Base-by-base conservation (phyloP, 1,139 yeast species). In the Geotrichum histeridarum region DNA sequence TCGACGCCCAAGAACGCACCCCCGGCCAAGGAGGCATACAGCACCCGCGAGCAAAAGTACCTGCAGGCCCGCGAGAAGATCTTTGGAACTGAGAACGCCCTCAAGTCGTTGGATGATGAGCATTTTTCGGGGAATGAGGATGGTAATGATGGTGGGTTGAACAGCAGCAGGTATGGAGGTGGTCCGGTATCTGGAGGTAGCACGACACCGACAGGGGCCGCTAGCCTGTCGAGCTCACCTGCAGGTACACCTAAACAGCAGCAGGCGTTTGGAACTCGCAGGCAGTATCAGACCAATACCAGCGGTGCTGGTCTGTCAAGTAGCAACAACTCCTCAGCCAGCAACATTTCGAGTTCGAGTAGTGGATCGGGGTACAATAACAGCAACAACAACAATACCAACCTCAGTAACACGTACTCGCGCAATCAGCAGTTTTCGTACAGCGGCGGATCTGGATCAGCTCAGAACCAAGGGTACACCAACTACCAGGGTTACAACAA, bases 41-140 rank as follows among this genome's bases (percentile, higher is more conserved):
- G 51, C 11, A 51, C 53, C 1, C 39, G 58, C 2, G 54, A 55
- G 35, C 54, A 43, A 33, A 53, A 53, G 22, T 55, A 55, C 18
- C 51, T 45, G 5, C 51, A 53, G 31, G 58, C 58, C 4, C 48
- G 58, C 11, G 56, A 55, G 41, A 55, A 55, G 50, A 44, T 50
- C 14, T 55, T 55, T 53, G 58, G 58, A 2, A 42, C 41, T 11
- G 50, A 50, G n/a, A 49, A 48, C 8, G 22, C 45, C 3, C 22
- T 31, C 5, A 35, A 31, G 17, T 31, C 39, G 14, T 32, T 36
- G 35, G 48, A 38, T 15, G 53, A 39, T 22, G 46, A 38, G n/a
- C 30, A 32, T 18, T 15, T n/a, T n/a, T n/a, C 27, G 7, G 38
- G 22, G 12, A n/a, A 27, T 7, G 18, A 38, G 7, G n/a, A 18